phyloP scores from a whole-genome alignment of 768 basidiomycete genomes.

The Boletus rufocinnamomeus region DNA sequence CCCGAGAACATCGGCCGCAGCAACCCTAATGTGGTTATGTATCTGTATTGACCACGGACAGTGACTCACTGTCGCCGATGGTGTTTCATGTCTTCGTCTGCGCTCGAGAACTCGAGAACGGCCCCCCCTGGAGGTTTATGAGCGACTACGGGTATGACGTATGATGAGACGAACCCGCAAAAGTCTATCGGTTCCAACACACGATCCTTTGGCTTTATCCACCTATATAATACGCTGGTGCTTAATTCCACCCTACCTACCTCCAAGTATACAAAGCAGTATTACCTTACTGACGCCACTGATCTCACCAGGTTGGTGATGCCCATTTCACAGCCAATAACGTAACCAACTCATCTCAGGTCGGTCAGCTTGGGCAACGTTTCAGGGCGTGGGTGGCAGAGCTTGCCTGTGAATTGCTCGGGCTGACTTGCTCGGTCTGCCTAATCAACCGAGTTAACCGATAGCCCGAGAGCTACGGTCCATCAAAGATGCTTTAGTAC shows the following conservation, averaged over 20 bases:
- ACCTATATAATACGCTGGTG: neutral
- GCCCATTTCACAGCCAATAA: slow-evolving; percentile 3
- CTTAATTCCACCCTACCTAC: neutral
- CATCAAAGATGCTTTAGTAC: neutral
- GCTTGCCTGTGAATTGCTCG: neutral
- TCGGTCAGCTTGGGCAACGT: neutral
- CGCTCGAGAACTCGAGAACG: neutral
- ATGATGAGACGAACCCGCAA: slow-evolving; percentile 2
- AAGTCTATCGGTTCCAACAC: slow-evolving; percentile 6
- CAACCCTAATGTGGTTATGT: slow-evolving; percentile 15
- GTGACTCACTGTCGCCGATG: slow-evolving; percentile 2
- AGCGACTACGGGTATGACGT: slow-evolving; percentile 3
- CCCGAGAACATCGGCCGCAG: slow-evolving; percentile 24
- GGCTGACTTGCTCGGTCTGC: neutral
- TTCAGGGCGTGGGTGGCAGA: slow-evolving; percentile 1
- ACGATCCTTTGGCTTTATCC: neutral
- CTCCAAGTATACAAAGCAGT: neutral
- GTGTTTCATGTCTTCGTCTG: neutral
- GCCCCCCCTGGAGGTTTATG: neutral
- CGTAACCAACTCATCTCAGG: slow-evolving; percentile 11
- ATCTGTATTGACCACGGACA: neutral
- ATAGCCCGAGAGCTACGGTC: slow-evolving; percentile 3
- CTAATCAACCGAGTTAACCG: neutral
- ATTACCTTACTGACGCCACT: slow-evolving; percentile 19
- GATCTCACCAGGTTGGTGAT: slow-evolving; percentile 1